Base-by-base conservation (phyloP, 176 grass and related monocot species). In the Oryza officinalis region DNA sequence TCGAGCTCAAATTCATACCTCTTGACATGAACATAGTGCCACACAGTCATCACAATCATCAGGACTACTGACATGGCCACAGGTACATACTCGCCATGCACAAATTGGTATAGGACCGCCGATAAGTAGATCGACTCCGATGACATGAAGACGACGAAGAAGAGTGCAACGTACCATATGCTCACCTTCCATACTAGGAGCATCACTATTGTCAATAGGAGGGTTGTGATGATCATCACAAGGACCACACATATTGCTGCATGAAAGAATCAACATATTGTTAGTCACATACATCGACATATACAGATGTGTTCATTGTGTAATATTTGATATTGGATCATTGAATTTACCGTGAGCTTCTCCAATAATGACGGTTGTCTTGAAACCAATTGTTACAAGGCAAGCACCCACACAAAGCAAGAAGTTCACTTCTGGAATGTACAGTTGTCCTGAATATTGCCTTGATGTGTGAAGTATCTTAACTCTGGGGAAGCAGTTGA, bases 341-440 rank as follows among this genome's bases (percentile, higher is more conserved):
- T 6, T 28, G 47, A 50, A 12, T n/a, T 59, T 86, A 92, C 90
- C 87, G 15, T 86, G 88, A 23, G 91, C 83, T 67, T 92, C 88
- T 31, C 80, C 91, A 20, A 87, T 86, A 23, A 89, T 59, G 2
- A 63, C 64, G 2, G 90, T 92, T 20, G 75, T 89, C 78, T 72
- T 71, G 77, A 89, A 89, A 61, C 38, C 11, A 4, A 80, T 46
- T 22, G 89, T 87, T 1, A 91, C 89, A 15, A 84, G 57, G 27
- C 88, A 76, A 41, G 79, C 85, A 0, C 66, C 80, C 49, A 87
- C 18, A 75, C 85, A 86, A 4, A 92, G 76, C 14, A 74, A 18
- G 47, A 71, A 84, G 69, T 92, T 92, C 3, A 92, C 69, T 72
- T 92, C 90, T 4, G 90, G 90, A 12, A 89, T 83, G 5, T 83